Base-by-base conservation (phyloP, 2,329 filamentous ascomycete species). In the Pestalotiopsis fici region DNA sequence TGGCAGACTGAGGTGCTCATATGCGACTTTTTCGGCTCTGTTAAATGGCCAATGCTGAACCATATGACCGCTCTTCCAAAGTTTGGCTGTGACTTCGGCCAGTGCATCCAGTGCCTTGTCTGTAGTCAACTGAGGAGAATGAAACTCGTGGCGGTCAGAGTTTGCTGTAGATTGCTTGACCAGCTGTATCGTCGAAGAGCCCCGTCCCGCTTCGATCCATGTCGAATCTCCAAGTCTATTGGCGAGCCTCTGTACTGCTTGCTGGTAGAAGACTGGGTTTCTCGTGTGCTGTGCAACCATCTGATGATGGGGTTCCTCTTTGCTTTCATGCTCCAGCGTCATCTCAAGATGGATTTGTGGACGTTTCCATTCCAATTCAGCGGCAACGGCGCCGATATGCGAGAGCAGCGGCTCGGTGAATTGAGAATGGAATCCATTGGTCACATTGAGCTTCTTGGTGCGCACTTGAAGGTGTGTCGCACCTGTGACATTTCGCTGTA, bases 11-110 rank as follows among this genome's bases (percentile, higher is more conserved):
- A 75, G 27, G 3, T 15, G 23, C 11, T 3, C 7, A 15, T 69
- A 75, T 4, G 68, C 37, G 3, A 18, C 2, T 25, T 63, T 59
- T 27, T 73, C 69, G 21, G 7, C 15, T 7, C 62, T 65, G 28
- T 77, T 72, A 47, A 74, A 73, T 0, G 63, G 59, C 77, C 77
- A 78, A 54, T 70, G 73, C 15, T 72, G 69, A 37, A 57, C 15
- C 43, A 28, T 39, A 5, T 23, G 21, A 25, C 31, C 68, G 47
- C 3, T 35, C 47, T 12, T 67, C 67, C 67, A 71, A 62, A 31
- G 57, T 35, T 21, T 43, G 6, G 65, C 35, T 0, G 54, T 59
- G 57, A 35, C n/a, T 7, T 65, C 39, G 1, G 25, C 31, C 1
- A 67, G 63, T 2, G 56, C 43, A 3, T 27, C 66, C n/a, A 50